These are phyloP conservation scores for Solanum paucissectum DNA, from an alignment of 257 asterid genomes.

Conservation along the genomic window DNA sequence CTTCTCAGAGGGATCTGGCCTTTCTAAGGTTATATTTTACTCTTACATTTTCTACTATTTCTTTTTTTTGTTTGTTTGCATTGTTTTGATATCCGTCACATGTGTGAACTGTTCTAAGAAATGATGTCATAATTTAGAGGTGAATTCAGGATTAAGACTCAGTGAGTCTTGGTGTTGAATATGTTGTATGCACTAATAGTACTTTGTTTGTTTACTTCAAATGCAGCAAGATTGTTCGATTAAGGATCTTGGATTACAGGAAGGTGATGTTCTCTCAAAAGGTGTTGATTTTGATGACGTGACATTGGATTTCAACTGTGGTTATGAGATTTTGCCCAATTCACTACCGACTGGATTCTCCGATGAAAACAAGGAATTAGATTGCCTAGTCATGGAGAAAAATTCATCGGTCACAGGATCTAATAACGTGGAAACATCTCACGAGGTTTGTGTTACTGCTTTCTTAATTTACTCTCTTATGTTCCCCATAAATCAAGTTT, in stretches of 20 bases:
- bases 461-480: neutral
- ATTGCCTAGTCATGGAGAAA: conserved; percentile 26
- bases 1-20: conserved; percentile 24
- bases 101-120: neutral
- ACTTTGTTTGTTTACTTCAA: neutral
- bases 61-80: neutral
- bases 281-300: conserved; percentile 36
- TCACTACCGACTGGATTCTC: conserved; percentile 26
- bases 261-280: conserved; percentile 25
- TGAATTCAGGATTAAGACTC: neutral
- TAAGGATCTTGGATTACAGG: conserved; percentile 36
- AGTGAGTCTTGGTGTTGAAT: neutral
- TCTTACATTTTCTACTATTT: neutral
- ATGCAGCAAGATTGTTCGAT: conserved; percentile 24
- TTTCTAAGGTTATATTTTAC: conserved; percentile 32
- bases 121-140: neutral
- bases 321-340: conserved; percentile 26
- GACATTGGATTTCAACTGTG: conserved; percentile 27
- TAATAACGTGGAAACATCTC: conserved; percentile 30
- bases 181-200: conserved; percentile 13
- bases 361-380: conserved; percentile 29
- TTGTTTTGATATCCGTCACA: neutral
- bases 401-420: conserved; percentile 42
- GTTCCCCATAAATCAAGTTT: neutral
- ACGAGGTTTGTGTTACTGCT: conserved; percentile 22